Evolutionary conservation across 352 stramenopile species (phyloP).

Genomic region (Pythium dissotocum): DNA sequence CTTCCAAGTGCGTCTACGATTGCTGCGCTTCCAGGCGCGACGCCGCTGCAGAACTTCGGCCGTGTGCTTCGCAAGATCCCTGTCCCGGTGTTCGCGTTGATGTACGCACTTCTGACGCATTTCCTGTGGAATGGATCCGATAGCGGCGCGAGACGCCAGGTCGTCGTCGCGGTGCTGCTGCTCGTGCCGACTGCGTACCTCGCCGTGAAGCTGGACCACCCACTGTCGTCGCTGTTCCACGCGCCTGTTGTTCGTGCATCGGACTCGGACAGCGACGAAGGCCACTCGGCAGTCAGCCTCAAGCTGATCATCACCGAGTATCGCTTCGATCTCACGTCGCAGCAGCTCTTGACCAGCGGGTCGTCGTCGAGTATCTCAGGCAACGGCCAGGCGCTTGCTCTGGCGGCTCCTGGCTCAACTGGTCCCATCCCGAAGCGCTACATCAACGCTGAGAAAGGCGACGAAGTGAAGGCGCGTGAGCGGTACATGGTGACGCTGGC

Average conservation of each 20-base stretch:
- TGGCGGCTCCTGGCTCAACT: conserved; percentile 11
- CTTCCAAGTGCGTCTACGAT: conserved; percentile 11
- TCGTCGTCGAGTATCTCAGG: conserved; percentile 13
- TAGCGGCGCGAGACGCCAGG: conserved; percentile 33
- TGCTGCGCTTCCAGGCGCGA: conserved; percentile 9
- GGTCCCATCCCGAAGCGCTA: conserved; percentile 56
- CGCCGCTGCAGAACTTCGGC: conserved; percentile 18
- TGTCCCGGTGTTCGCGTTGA: conserved; percentile 62
- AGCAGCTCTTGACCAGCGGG: neutral
- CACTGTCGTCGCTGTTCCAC: conserved; percentile 64
- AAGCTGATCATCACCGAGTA: conserved; percentile 82
- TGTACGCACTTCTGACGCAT: conserved; percentile 71
- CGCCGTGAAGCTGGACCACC: conserved; percentile 72
- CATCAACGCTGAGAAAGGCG: conserved; percentile 77
- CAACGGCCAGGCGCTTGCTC: conserved; percentile 4
- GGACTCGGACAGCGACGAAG: conserved; percentile 19
- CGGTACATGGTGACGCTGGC: conserved; percentile 72
- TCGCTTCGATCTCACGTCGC: conserved; percentile 39
- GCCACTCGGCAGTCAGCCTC: conserved; percentile 33
- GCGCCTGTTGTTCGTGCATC: conserved; percentile 28
- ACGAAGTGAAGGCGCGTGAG: conserved; percentile 57
- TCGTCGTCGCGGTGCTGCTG: conserved; percentile 62
- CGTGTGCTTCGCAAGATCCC: conserved; percentile 41
- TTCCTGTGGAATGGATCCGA: conserved; percentile 54
- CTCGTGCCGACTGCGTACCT: conserved; percentile 67